Evolutionary conservation across 768 basidiomycete genomes (phyloP), one percentile per base, ranked within the genome.

Genomic region (Pleurotus platypus): DNA sequence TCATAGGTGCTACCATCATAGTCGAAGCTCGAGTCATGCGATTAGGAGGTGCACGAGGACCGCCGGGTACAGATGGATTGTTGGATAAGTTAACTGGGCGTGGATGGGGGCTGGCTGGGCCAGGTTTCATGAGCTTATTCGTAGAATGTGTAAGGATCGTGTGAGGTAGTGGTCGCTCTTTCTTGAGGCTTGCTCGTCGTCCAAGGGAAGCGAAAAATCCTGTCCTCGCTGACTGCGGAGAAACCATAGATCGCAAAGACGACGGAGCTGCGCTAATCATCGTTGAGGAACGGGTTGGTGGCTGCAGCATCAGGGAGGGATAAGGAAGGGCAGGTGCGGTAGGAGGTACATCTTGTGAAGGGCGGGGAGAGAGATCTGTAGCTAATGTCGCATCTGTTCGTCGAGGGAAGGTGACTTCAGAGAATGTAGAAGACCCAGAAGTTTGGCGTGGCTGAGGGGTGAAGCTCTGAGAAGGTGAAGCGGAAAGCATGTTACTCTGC

Each of bases 351-450:
- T 87, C 84, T 63, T 72, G 55, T 56, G 72, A 75, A 24, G 78
- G 70, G 11, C 69, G 69, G 37, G 70, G 64, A 3, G 84, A 77
- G 11, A 93, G 78, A 67, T 93, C 91, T 2, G 90, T 92, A 5
- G 91, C 91, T 22, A 78, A 76, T 56, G 82, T 85, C 8, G 91
- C 89, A 63, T 93, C 91, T n/a, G 85, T 75, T 26, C 91, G 85
- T 24, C 81, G 80, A 13, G 91, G 90, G 69, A 93, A 93, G 0
- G 90, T 90, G 43, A 79, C 81, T 61, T 90, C 88, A 3, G 90
- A 90, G 13, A 83, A 81, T 61, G 85, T 81, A 8, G 91, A 92
- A 1, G 82, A 81, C 45, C 82, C 77, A 15, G 91, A 91, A 1
- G 84, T 78, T 59, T 90, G 86, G 51, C 90, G 80, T 26, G 81